A percentile compares a stretch with the other conserved stretches of the same genome.
These are phyloP conservation scores for Ceratobasidium papillatum DNA, from an alignment of 1,284 basidiomycete species.

Conservation along the genomic window DNA sequence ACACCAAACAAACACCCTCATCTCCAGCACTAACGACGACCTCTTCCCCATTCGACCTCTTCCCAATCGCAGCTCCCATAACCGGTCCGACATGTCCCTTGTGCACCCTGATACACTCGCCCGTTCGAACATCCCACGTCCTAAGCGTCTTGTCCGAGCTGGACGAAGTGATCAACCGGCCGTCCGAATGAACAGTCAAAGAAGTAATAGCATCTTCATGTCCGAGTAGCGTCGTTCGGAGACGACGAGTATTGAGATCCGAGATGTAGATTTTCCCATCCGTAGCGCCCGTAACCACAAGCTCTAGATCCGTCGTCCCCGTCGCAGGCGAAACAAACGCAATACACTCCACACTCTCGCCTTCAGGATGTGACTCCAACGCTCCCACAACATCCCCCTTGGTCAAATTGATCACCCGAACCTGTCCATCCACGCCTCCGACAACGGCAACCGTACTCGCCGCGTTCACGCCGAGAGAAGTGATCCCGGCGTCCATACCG, in stretches of 20 bases:
- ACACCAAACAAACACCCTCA: slow-evolving; percentile 84
- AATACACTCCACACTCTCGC: slow-evolving; percentile 90
- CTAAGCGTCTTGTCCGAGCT: slow-evolving; percentile 87
- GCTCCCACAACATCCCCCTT: slow-evolving; percentile 85
- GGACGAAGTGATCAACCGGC: slow-evolving; percentile 80
- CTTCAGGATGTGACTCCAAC: slow-evolving; percentile 85
- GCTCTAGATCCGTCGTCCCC: slow-evolving; percentile 62
- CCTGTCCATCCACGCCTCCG: slow-evolving; percentile 82
- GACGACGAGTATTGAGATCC: slow-evolving; percentile 87
- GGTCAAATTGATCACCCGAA: slow-evolving; percentile 85
- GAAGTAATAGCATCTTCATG: slow-evolving; percentile 86
- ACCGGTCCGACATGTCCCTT: slow-evolving; percentile 87
- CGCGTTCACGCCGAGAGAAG: slow-evolving; percentile 84
- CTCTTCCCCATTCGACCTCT: slow-evolving; percentile 58
- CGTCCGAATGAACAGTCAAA: slow-evolving; percentile 73
- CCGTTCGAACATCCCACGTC: slow-evolving; percentile 94
- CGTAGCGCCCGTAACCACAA: slow-evolving; percentile 88
- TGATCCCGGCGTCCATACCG: slow-evolving; percentile 79
- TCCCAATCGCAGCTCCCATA: slow-evolving; percentile 77
- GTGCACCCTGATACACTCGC: slow-evolving; percentile 79
- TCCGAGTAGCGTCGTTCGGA: slow-evolving; percentile 67
- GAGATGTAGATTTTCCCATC: slow-evolving; percentile 95
- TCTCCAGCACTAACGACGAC: slow-evolving; percentile 86
- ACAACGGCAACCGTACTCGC: slow-evolving; percentile 88
- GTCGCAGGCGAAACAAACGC: slow-evolving; percentile 69